A percentile compares a stretch with the other conserved stretches of the same genome.
These are phyloP conservation scores for Penicillium digitatum DNA, from an alignment of 2,329 filamentous ascomycete genomes.

Conservation along the genomic window DNA sequence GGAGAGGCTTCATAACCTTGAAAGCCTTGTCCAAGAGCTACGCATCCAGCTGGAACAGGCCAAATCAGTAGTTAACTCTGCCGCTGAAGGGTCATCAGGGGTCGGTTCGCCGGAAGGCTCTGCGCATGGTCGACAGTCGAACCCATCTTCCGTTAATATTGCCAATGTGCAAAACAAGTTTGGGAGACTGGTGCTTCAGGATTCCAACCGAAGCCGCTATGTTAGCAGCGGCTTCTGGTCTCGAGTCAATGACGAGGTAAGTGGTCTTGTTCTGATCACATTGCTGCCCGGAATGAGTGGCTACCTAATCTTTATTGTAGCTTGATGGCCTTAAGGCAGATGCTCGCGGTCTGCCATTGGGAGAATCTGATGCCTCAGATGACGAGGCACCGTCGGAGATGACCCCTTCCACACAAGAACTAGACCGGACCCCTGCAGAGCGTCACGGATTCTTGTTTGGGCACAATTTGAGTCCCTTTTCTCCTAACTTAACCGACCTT, in stretches of 20 bases:
- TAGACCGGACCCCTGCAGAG: constrained; percentile 43
- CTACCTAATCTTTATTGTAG: constrained; percentile 8
- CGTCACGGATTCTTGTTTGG: constrained; percentile 53
- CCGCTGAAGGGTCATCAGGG: constrained; percentile 24
- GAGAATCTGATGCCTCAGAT: constrained; percentile 36
- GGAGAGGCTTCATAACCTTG: constrained; percentile 50
- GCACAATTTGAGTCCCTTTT: constrained; percentile 35
- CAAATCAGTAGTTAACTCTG: constrained; percentile 28
- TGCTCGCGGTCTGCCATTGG: constrained; percentile 29
- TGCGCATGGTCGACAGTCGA: constrained; percentile 12
- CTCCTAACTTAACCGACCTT: constrained; percentile 39
- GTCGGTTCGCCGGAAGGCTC: constrained; percentile 30
- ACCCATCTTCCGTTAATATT: constrained; percentile 4
- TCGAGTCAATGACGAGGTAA: constrained; percentile 54
- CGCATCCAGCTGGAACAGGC: constrained; percentile 47
- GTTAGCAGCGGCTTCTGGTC: constrained; percentile 55
- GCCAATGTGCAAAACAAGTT: constrained; percentile 41
- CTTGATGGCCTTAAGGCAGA: constrained; percentile 18
- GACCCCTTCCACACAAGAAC: constrained; percentile 32
- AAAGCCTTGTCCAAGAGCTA: constrained; percentile 51
- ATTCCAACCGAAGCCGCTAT: constrained; percentile 46
- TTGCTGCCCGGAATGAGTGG: not conserved
- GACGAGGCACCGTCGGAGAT: constrained; percentile 32
- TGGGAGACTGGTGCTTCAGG: constrained; percentile 48
- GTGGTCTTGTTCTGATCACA: constrained; percentile 21